Evolutionary conservation across 1,284 basidiomycete genomes (phyloP).

Genomic region (Amylostereum chailletii): DNA sequence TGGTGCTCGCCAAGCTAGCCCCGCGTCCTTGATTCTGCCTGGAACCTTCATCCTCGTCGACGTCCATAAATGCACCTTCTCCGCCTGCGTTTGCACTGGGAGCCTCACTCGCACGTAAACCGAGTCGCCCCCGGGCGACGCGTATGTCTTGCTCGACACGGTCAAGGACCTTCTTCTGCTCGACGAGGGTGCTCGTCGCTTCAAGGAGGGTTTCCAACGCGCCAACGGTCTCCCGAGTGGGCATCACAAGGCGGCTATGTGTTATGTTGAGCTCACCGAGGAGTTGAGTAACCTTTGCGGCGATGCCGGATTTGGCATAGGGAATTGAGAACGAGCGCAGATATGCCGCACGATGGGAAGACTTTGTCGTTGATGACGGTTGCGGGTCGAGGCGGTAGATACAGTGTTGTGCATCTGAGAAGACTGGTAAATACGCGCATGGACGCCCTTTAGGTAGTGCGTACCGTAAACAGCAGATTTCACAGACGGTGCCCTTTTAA

Average conservation of each 20-base stretch:
- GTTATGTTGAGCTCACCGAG: constrained; percentile 71
- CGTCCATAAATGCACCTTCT: constrained; percentile 21
- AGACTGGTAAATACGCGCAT: not conserved
- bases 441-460: too few relatives aligned
- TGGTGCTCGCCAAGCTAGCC: constrained; percentile 56
- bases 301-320: constrained; percentile 63
- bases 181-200: constrained; percentile 65
- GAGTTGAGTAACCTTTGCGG: constrained; percentile 64
- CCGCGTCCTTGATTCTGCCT: constrained; percentile 46
- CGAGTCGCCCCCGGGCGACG: constrained; percentile 58
- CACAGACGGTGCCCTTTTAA: constrained; percentile 37
- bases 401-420: constrained; percentile 62
- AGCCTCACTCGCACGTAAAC: constrained; percentile 40
- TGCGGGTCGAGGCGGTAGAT: constrained; percentile 64
- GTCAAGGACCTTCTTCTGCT: constrained; percentile 84
- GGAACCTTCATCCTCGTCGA: constrained; percentile 28
- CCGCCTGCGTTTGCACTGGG: constrained; percentile 16
- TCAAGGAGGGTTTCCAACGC: constrained; percentile 68
- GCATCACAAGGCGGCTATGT: constrained; percentile 81
- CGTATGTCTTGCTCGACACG: constrained; percentile 78
- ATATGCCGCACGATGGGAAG: constrained; percentile 68
- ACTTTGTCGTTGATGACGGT: constrained; percentile 52
- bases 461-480: constrained; percentile 35
- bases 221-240: constrained; percentile 71
- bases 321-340: constrained; percentile 81